A percentile compares a stretch with the other conserved stretches of the same genome.
Conservation (phyloP, 805 yeast species). For the Sugiyamaella qingdaonensis region DNA sequence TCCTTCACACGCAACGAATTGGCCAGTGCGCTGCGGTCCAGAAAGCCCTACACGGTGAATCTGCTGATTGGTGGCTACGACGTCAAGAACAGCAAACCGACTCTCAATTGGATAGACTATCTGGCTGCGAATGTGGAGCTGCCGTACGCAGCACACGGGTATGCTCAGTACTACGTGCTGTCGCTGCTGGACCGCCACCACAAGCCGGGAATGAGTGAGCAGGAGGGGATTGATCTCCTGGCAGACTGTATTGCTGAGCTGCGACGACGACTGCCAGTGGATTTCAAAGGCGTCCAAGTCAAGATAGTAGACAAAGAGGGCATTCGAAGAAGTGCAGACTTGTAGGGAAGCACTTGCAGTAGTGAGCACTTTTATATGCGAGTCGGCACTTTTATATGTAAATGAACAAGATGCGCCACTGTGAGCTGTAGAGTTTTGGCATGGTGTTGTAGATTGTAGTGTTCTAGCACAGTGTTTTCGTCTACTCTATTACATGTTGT, state of each 20-base stretch:
- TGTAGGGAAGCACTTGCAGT: neutral
- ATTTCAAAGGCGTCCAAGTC: conserved; percentile 80
- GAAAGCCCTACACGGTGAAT: conserved; percentile 93
- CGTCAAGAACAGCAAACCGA: conserved; percentile 51
- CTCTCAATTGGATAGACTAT: conserved; percentile 86
- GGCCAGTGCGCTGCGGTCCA: conserved; percentile 83
- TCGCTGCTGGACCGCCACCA: conserved; percentile 89
- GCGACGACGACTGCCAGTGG: conserved; percentile 82
- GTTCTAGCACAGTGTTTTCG: too few relatives aligned
- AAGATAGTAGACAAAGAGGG: conserved; percentile 66
- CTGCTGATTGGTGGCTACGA: conserved; percentile 86
- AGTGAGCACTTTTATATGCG: neutral
- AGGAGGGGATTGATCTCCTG: conserved; percentile 75
- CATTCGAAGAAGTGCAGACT: conserved; percentile 26
- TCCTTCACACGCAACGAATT: conserved; percentile 83
- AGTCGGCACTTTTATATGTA: neutral
- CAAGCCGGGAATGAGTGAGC: conserved; percentile 64
- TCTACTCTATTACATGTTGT: too few relatives aligned
- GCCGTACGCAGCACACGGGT: conserved; percentile 98
- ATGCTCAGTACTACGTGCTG: conserved; percentile 93
- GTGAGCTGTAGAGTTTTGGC: neutral
- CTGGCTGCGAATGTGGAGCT: conserved; percentile 85
- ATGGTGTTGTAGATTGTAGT: too few relatives aligned
- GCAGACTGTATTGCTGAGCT: conserved; percentile 73
- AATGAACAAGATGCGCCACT: neutral